phyloP scores from a whole-genome alignment of 345 rosid genomes.

The Camelina neglecta region DNA sequence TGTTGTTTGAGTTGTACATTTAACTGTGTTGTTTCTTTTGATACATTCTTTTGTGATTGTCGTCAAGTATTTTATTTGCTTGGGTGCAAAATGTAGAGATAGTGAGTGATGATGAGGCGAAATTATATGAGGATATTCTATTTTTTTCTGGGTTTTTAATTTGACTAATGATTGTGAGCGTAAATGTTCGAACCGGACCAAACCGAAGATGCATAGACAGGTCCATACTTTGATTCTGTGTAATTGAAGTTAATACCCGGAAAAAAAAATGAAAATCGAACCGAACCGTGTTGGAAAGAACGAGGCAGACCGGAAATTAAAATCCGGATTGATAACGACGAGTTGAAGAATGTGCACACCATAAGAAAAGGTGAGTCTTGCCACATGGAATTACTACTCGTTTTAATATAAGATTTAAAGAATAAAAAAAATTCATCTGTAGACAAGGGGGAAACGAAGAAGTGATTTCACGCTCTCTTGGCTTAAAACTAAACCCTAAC shows the following conservation, averaged over 20 bases:
- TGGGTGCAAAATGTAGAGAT: neutral
- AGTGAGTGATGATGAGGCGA: conserved; percentile 8
- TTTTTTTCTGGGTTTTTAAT: neutral
- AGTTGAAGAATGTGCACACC: conserved; percentile 16
- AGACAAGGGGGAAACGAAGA: conserved; percentile 23
- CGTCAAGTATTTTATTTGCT: conserved; percentile 33
- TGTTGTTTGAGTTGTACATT: conserved; percentile 46
- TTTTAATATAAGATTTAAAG: conserved; percentile 2
- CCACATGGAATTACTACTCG: conserved; percentile 9
- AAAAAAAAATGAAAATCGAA: neutral
- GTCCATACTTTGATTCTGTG: neutral
- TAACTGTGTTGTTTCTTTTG: conserved; percentile 30
- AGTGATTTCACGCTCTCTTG: conserved; percentile 6
- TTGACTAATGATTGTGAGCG: neutral
- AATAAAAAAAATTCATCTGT: conserved; percentile 7
- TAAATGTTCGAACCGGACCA: neutral
- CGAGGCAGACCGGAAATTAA: neutral
- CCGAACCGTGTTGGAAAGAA: conserved; percentile 3
- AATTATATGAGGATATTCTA: conserved; percentile 8
- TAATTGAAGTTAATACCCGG: neutral
- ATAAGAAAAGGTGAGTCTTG: conserved; percentile 27
- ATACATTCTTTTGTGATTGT: conserved; percentile 34
- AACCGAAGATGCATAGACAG: neutral
- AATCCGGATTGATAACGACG: neutral
- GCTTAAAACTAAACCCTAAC: conserved; percentile 40